Evolutionary conservation across 139 green algal genomes (phyloP).

Genomic region (Desmodesmus armatus): DNA sequence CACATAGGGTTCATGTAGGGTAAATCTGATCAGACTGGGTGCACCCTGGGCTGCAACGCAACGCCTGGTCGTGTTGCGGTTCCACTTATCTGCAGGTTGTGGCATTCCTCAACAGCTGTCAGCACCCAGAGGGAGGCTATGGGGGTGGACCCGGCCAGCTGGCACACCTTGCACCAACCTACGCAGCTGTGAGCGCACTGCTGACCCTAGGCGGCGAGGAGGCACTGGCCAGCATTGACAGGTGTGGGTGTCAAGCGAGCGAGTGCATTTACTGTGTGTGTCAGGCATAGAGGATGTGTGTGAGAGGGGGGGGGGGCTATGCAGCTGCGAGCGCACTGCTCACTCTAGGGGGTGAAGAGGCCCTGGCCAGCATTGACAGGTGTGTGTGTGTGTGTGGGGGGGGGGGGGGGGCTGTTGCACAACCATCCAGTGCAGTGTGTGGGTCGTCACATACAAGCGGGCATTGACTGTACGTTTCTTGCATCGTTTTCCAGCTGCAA

Average conservation of each 20-base stretch:
- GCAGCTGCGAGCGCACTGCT: slow-evolving; percentile 87
- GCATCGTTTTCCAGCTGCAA: too few relatives aligned
- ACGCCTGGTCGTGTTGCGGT: too few relatives aligned
- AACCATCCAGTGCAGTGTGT: not conserved
- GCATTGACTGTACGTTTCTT: too few relatives aligned
- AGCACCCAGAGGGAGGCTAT: slow-evolving; percentile 87
- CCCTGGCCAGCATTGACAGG: slow-evolving; percentile 72
- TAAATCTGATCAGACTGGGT: too few relatives aligned
- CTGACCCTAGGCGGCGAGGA: slow-evolving; percentile 83
- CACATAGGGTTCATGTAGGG: too few relatives aligned
- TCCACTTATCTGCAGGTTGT: slow-evolving; percentile 75
- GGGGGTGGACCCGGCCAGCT: slow-evolving; percentile 92
- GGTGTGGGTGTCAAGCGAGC: slow-evolving; percentile 15
- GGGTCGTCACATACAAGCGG: too few relatives aligned
- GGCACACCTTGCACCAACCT: slow-evolving; percentile 95
- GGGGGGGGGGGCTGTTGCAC: not conserved
- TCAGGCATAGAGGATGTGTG: too few relatives aligned
- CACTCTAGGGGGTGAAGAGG: slow-evolving; percentile 80
- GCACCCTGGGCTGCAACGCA: too few relatives aligned
- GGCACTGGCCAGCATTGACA: slow-evolving; percentile 74
- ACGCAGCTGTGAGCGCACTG: slow-evolving; percentile 88
- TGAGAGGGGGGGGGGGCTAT: slow-evolving; percentile 62
- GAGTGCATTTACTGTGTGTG: not conserved
- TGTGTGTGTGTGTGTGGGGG: not conserved
- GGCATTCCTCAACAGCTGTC: slow-evolving; percentile 79